phyloP scores from a whole-genome alignment of 352 stramenopile genomes.

The Pythium rhizo-oryzae region DNA sequence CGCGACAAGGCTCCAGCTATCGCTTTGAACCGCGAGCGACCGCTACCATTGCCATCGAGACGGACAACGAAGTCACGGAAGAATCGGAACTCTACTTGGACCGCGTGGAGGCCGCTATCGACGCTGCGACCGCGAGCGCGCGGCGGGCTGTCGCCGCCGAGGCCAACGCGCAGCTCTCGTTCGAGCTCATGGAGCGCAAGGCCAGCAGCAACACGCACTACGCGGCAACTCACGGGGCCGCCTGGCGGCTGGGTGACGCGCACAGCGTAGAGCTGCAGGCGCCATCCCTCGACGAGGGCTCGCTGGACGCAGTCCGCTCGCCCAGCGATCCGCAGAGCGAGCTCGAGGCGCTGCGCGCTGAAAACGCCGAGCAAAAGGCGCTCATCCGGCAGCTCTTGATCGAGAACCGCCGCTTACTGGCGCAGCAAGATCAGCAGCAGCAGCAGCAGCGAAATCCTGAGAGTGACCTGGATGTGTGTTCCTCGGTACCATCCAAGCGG shows the following conservation, averaged over 20 bases:
- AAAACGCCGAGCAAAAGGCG: conserved; percentile 24
- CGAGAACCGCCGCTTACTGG: conserved; percentile 16
- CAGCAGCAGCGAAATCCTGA: not conserved
- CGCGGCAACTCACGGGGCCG: not conserved
- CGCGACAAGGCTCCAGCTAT: not conserved
- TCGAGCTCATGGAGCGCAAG: conserved; percentile 28
- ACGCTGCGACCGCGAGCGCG: not conserved
- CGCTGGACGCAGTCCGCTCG: not conserved
- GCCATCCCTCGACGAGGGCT: not conserved
- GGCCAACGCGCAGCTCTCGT: conserved; percentile 21
- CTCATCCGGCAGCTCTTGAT: conserved; percentile 22
- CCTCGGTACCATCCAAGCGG: not conserved
- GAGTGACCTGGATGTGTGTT: not conserved
- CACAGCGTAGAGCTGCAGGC: not conserved
- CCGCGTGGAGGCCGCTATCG: not conserved
- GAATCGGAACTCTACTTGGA: not conserved
- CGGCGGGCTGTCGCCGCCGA: conserved; percentile 6
- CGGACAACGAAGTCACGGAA: not conserved
- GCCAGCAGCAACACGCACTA: conserved; percentile 10
- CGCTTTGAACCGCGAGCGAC: not conserved
- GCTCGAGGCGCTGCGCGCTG: conserved; percentile 12
- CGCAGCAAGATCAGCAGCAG: conserved; percentile 5
- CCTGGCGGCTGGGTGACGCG: not conserved
- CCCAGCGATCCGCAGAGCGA: not conserved
- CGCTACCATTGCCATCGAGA: not conserved